A percentile compares a stretch with the other conserved stretches of the same genome.
phyloP scores from a whole-genome alignment of 2,329 filamentous ascomycete genomes.

The Trichoderma cornu-damae region DNA sequence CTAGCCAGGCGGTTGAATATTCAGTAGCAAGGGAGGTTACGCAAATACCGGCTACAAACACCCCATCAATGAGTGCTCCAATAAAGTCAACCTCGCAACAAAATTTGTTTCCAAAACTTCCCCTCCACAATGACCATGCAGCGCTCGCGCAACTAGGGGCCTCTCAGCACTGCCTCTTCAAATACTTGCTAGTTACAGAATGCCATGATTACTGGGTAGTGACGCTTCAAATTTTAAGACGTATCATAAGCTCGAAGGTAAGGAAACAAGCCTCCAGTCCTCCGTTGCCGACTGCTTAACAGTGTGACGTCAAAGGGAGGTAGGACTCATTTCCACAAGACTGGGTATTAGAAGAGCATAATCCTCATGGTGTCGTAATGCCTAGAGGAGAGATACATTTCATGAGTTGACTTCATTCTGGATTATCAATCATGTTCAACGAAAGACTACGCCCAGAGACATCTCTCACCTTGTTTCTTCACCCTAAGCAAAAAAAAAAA shows the following conservation, averaged over 20 bases:
- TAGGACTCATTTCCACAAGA: constrained; percentile 7
- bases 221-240: too few relatives aligned
- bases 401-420: background rate
- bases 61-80: constrained; percentile 1
- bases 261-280: constrained; percentile 7
- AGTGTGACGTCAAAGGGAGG: background rate
- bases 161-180: constrained; percentile 6
- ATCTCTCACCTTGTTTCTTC: background rate
- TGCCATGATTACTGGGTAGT: background rate
- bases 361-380: background rate
- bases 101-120: constrained; percentile 7
- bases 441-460: background rate
- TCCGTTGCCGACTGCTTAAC: constrained; percentile 3
- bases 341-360: background rate
- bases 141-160: constrained; percentile 3
- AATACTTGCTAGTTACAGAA: background rate
- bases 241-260: background rate
- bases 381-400: background rate
- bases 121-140: constrained; percentile 9
- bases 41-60: constrained; percentile 4
- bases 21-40: background rate
- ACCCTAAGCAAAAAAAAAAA: background rate
- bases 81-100: constrained; percentile 12
- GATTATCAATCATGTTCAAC: background rate
- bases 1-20: constrained; percentile 8